phyloP scores from a whole-genome alignment of 164 flowering plant genomes.

The Paratinospora sagittata region DNA sequence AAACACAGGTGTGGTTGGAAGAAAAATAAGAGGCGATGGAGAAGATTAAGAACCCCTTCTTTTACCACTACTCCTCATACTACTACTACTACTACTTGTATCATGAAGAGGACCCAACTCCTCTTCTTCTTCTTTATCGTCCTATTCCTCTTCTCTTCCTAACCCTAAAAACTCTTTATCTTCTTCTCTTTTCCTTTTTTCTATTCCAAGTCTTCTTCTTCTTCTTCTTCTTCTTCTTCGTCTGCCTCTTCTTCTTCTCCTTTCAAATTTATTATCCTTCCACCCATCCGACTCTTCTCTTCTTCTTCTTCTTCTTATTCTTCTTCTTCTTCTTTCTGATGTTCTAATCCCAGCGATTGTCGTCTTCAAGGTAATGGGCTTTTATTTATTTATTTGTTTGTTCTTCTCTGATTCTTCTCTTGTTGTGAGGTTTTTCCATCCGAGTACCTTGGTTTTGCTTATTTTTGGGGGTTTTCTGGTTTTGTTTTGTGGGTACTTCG shows the following conservation, averaged over 20 bases:
- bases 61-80: background rate
- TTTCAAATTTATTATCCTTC: too few relatives aligned
- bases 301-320: too few relatives aligned
- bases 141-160: background rate
- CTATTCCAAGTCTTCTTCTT: too few relatives aligned
- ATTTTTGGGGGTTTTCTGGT: background rate
- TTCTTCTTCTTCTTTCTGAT: too few relatives aligned
- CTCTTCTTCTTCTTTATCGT: background rate
- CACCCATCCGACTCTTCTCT: too few relatives aligned
- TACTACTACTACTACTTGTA: too few relatives aligned
- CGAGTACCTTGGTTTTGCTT: background rate
- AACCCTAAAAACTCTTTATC: constrained; percentile 10
- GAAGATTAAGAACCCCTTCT: constrained; percentile 3
- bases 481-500: too few relatives aligned
- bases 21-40: constrained; percentile 7
- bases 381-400: background rate
- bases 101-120: background rate
- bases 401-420: background rate
- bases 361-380: background rate
- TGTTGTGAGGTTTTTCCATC: background rate
- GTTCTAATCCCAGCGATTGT: background rate
- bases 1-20: constrained; percentile 3
- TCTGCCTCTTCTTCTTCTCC: too few relatives aligned
- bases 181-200: constrained; percentile 5
- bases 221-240: background rate